A percentile compares a stretch with the other conserved stretches of the same genome.
These are phyloP conservation scores for Aquilaria yunnanensis DNA, from an alignment of 345 rosid genomes.

Conservation along the genomic window DNA sequence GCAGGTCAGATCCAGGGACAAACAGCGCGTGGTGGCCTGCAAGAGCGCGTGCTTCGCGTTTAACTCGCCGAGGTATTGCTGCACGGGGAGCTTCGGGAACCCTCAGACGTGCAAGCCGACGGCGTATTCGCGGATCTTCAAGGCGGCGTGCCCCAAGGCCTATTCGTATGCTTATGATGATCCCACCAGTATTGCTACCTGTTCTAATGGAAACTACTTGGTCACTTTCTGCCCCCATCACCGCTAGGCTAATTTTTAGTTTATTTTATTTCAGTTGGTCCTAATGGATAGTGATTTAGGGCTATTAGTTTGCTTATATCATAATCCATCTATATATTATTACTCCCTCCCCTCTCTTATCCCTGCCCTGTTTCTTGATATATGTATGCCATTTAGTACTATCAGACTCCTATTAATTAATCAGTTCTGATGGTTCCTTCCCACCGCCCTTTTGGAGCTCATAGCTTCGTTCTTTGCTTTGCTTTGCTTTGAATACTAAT, in stretches of 20 bases:
- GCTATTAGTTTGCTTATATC: not conserved
- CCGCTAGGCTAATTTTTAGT: conserved; percentile 14
- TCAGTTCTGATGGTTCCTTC: no score
- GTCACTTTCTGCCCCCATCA: conserved; percentile 84
- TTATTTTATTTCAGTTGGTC: no score
- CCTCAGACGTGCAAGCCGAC: conserved; percentile 88
- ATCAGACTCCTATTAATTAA: no score
- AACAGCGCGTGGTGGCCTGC: conserved; percentile 67
- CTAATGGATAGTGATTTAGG: no score
- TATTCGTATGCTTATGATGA: conserved; percentile 94
- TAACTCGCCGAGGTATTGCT: conserved; percentile 85
- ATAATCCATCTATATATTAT: not conserved
- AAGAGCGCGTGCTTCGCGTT: conserved; percentile 91
- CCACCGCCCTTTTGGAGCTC: no score
- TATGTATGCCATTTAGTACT: no score
- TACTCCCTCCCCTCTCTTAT: not conserved
- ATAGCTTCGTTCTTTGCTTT: no score
- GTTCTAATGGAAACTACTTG: conserved; percentile 60
- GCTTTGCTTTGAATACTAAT: no score
- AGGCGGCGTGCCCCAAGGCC: conserved; percentile 89
- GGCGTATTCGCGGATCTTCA: conserved; percentile 80
- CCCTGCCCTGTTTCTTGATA: no score
- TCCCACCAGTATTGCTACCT: conserved; percentile 86
- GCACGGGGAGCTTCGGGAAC: conserved; percentile 74
- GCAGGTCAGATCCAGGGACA: conserved; percentile 63